A percentile compares a stretch with the other conserved stretches of the same genome.
These are phyloP conservation scores for Cercospora sp. DNA, from an alignment of 2,329 filamentous ascomycete species.

Conservation along the genomic window DNA sequence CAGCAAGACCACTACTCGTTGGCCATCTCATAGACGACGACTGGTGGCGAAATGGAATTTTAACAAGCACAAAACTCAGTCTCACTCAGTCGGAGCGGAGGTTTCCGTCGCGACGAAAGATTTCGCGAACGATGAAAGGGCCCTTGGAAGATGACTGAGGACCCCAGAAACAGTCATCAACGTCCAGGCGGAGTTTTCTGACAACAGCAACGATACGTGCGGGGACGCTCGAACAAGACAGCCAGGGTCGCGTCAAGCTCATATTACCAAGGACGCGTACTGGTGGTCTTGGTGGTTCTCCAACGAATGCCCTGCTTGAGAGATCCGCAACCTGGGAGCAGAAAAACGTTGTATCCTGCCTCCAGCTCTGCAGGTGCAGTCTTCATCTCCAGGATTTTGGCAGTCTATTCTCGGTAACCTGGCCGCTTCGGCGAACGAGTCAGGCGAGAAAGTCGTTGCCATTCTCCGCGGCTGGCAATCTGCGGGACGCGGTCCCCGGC, in stretches of 20 bases:
- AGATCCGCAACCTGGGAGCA: background rate
- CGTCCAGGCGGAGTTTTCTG: background rate
- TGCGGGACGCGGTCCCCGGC: background rate
- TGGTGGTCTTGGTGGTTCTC: background rate
- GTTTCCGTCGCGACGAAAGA: background rate
- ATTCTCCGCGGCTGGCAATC: background rate
- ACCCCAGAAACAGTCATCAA: background rate
- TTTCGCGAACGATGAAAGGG: background rate
- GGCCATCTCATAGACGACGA: background rate
- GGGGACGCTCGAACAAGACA: background rate
- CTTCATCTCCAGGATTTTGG: conserved; percentile 1
- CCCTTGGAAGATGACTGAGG: background rate
- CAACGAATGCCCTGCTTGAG: background rate
- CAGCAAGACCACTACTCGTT: too few species aligned
- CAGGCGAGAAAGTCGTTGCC: background rate
- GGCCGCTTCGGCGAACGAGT: background rate
- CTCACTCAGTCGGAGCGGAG: background rate
- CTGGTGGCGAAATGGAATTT: background rate
- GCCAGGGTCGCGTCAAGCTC: background rate
- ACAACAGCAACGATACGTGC: background rate
- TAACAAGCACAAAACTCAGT: background rate
- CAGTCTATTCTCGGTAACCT: background rate
- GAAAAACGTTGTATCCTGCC: background rate
- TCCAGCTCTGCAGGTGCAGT: background rate
- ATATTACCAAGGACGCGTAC: conserved; percentile 1